Conservation (phyloP, 148 eudicot genomes). For the Cornus controversa region DNA sequence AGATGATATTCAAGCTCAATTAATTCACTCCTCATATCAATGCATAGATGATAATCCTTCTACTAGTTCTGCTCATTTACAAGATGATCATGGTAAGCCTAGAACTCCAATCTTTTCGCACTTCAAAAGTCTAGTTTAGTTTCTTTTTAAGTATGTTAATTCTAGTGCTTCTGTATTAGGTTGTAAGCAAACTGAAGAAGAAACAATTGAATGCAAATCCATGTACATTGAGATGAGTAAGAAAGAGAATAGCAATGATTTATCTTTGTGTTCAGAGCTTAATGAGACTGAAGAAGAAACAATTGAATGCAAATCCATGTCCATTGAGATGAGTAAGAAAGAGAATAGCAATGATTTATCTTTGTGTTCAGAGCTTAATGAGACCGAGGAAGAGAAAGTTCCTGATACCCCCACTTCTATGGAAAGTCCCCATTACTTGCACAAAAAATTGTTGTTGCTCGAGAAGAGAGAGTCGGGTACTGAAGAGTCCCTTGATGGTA, state of each 20-base stretch:
- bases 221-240: slow-evolving; percentile 30
- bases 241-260: slow-evolving; percentile 11
- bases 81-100: slow-evolving; percentile 31
- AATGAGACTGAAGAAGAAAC: too few species aligned
- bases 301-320: slow-evolving; percentile 24
- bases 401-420: slow-evolving; percentile 65
- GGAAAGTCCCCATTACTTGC: slow-evolving; percentile 46
- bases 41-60: slow-evolving; percentile 35
- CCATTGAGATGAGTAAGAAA: slow-evolving; percentile 26
- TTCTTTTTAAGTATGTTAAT: slow-evolving; percentile 14
- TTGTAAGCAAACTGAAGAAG: neutral
- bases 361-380: slow-evolving; percentile 28
- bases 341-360: slow-evolving; percentile 10
- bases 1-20: slow-evolving; percentile 42
- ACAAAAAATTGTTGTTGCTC: slow-evolving; percentile 42
- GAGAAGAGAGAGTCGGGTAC: slow-evolving; percentile 54
- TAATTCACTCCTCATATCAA: slow-evolving; percentile 18
- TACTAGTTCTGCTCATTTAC: slow-evolving; percentile 25
- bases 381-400: slow-evolving; percentile 56
- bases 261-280: slow-evolving; percentile 16
- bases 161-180: slow-evolving; percentile 22
- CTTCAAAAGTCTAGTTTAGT: neutral
- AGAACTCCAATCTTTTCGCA: neutral
- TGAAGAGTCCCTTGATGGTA: slow-evolving; percentile 69
- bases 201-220: slow-evolving; percentile 18